These are phyloP conservation scores for Annulohypoxylon stygium DNA, from an alignment of 495 filamentous ascomycete species.

Conservation along the genomic window DNA sequence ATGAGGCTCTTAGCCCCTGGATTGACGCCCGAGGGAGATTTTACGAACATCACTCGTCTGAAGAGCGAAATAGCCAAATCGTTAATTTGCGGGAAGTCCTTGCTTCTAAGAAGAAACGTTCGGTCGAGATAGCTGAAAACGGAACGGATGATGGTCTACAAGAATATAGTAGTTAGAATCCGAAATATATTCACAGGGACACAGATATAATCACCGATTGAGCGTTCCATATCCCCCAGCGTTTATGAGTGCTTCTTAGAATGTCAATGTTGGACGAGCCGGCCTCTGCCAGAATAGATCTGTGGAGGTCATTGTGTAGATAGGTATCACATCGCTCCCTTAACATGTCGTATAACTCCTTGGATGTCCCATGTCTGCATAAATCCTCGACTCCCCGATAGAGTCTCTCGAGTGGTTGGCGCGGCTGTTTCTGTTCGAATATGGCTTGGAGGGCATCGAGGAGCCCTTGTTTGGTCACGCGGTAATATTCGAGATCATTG, in stretches of 20 bases:
- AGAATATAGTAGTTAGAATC: conserved; percentile 6
- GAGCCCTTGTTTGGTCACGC: conserved; percentile 76
- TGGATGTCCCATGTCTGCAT: conserved; percentile 79
- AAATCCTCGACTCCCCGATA: conserved; percentile 92
- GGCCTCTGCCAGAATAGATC: conserved; percentile 62
- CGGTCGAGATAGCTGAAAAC: conserved; percentile 95
- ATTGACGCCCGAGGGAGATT: conserved; percentile 61
- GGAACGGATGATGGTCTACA: conserved; percentile 77
- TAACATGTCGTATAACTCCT: conserved; percentile 72
- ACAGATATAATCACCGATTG: conserved; percentile 69
- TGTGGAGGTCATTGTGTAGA: conserved; percentile 65
- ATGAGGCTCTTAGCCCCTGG: conserved; percentile 69
- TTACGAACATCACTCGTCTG: conserved; percentile 67
- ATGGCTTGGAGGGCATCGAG: conserved; percentile 78
- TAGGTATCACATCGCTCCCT: conserved; percentile 68
- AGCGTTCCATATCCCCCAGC: conserved; percentile 83
- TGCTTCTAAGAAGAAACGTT: conserved; percentile 81
- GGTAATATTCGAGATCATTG: conserved; percentile 70
- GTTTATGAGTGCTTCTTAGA: conserved; percentile 71
- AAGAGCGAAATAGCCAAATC: conserved; percentile 70
- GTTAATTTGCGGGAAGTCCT: conserved; percentile 63
- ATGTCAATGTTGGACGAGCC: conserved; percentile 71
- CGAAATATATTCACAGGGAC: conserved; percentile 12
- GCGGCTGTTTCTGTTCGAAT: conserved; percentile 72
- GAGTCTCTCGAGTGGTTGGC: conserved; percentile 82